phyloP scores from a whole-genome alignment of 306 rosid species.

The Cicer yamashitae region DNA sequence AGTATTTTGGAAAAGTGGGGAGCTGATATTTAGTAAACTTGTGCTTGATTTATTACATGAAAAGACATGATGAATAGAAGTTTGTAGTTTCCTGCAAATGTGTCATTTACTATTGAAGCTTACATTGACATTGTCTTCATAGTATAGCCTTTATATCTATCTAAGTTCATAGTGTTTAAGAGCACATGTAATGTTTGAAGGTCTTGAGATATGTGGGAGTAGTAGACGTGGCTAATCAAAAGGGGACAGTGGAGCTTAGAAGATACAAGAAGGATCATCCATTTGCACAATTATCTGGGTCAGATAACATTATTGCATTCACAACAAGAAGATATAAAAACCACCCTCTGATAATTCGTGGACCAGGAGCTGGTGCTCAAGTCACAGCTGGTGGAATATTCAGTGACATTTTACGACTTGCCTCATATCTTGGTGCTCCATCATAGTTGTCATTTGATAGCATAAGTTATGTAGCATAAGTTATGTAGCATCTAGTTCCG shows the following conservation, averaged over 20 bases:
- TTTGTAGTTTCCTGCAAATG: no score
- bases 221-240: constrained; percentile 74
- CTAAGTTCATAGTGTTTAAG: background rate
- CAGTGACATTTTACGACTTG: constrained; percentile 90
- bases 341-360: constrained; percentile 91
- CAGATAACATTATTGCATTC: constrained; percentile 93
- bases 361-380: constrained; percentile 98
- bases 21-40: no score
- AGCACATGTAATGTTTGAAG: constrained; percentile 57
- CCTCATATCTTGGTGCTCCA: constrained; percentile 98
- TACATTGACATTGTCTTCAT: background rate
- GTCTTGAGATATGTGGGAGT: constrained; percentile 95
- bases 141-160: background rate
- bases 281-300: constrained; percentile 92
- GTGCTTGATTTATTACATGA: no score
- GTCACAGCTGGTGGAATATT: constrained; percentile 98
- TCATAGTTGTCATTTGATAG: constrained; percentile 53
- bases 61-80: no score
- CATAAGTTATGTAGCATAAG: constrained; percentile 38
- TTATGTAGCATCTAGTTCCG: constrained; percentile 35
- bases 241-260: constrained; percentile 78
- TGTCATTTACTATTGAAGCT: background rate
- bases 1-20: no score
- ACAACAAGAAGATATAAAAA: constrained; percentile 78
- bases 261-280: constrained; percentile 91